Base-by-base conservation (phyloP, 768 basidiomycete species). In the Omphalotus guepiniiformis region DNA sequence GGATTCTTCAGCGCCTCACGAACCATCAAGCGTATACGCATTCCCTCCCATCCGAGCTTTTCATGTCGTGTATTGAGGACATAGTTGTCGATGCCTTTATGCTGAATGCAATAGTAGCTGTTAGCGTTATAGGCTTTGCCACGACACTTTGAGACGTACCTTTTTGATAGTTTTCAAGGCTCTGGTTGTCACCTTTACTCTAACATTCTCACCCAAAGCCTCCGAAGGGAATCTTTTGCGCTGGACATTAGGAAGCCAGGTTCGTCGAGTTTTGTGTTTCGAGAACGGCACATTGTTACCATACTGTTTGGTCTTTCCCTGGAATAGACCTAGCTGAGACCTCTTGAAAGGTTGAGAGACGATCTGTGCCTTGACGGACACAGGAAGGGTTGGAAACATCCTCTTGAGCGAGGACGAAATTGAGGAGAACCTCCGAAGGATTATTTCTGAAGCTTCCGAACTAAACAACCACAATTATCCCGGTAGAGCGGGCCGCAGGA, bases 211-310 rank as follows among this genome's bases (percentile, higher is more conserved):
- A 25, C 75, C 79, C 28, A 92, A 64, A 6, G 79, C 65, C 12
- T 86, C 83, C 11, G 87, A 91, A 53, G 69, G 76, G 37, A 93
- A 56, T 1, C 82, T 78, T 64, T 93, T 92, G 42, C 71, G 69
- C 55, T 93, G 90, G 19, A 92, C 75, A 65, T 94, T 94, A 28
- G 92, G 92, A 9, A 91, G 71, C 92, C 92, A 94, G 36, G 85
- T 78, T 32, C 92, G 74, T 41, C 87, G 83, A 21, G 93, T 93
- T 70, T 93, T 93, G 62, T 85, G 78, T 61, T 85, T 84, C 19
- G 91, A 93, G 64, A 90, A 85, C 0, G 92, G 90, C 39, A 93
- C 89, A 59, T 85, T 93, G 73, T 93, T 93, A 21, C 92, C 92
- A 54, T 81, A 81, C 57, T 82, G 83, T 56, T 83, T 88, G 46